Evolutionary conservation across 73 alveolate species (phyloP).

Genomic region (Symbiodinium pilosum): DNA sequence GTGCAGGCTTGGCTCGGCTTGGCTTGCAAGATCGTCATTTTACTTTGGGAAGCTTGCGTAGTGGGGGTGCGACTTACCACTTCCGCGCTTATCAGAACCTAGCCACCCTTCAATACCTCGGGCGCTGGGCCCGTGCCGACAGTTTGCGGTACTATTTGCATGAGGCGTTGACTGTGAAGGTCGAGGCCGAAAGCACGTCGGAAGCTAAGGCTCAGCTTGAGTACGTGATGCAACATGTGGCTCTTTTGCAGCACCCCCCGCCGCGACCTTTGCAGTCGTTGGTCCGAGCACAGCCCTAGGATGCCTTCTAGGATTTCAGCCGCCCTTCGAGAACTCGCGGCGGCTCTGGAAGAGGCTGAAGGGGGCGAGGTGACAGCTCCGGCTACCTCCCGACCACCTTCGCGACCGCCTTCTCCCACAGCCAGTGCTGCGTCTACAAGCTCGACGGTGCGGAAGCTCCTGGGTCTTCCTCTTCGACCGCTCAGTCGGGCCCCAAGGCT

Average conservation of each 20-base stretch:
- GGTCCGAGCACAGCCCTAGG: too few relatives aligned
- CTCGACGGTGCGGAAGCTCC: background rate
- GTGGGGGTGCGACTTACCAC: slow-evolving; percentile 24
- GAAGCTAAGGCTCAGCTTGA: background rate
- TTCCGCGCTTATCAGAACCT: background rate
- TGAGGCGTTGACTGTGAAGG: background rate
- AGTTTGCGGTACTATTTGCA: background rate
- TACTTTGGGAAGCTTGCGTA: background rate
- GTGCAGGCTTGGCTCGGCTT: background rate
- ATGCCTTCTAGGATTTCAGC: background rate
- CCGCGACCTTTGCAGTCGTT: background rate
- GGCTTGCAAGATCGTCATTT: background rate
- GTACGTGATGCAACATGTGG: background rate
- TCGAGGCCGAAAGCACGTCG: background rate
- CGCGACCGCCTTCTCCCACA: too few relatives aligned
- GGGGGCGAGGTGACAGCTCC: too few relatives aligned
- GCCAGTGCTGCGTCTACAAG: too few relatives aligned
- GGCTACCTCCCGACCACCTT: background rate
- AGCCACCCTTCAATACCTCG: background rate
- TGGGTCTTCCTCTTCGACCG: background rate
- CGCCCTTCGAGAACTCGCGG: too few relatives aligned
- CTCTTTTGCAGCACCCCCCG: background rate
- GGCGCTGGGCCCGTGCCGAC: background rate
- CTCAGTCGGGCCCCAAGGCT: background rate
- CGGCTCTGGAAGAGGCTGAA: background rate